Conservation (phyloP, 208 protist species). For the Trypanosomatidae sp. region DNA sequence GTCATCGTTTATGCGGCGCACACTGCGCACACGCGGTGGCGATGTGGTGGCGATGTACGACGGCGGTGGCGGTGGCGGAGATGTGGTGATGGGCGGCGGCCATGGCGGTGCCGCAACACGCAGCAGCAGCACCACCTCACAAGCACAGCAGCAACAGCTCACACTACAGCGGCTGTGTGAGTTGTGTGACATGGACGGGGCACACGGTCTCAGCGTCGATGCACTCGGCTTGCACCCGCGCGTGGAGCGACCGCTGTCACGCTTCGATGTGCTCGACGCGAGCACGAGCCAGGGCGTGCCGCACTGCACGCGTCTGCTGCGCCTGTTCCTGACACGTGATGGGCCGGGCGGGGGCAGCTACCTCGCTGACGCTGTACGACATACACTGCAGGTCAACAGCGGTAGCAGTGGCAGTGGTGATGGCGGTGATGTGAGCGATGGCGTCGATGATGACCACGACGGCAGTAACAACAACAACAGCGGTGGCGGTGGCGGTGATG, state of each 20-base stretch:
- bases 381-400: too few relatives aligned
- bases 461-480: too few relatives aligned
- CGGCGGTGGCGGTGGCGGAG: too few relatives aligned
- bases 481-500: too few relatives aligned
- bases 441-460: too few relatives aligned
- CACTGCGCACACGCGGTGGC: slow-evolving; percentile 14
- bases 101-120: too few relatives aligned
- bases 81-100: too few relatives aligned
- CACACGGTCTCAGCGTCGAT: slow-evolving; percentile 83
- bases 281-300: slow-evolving; percentile 90
- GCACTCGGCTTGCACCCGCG: slow-evolving; percentile 86
- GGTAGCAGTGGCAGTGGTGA: too few relatives aligned
- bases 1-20: slow-evolving; percentile 87
- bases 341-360: slow-evolving; percentile 91
- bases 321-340: slow-evolving; percentile 95
- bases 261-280: slow-evolving; percentile 94
- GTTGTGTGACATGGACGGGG: slow-evolving; percentile 44
- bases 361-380: slow-evolving; percentile 88
- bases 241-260: slow-evolving; percentile 6
- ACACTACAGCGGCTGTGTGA: slow-evolving; percentile 48
- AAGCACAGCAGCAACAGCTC: slow-evolving; percentile 7
- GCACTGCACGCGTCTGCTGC: slow-evolving; percentile 72
- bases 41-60: too few relatives aligned
- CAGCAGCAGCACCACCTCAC: slow-evolving; percentile 6
- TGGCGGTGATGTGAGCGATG: too few relatives aligned